Percentiles rank a stretch among this genome's conserved stretches.
These are phyloP conservation scores for Lentinus tigrinus DNA, from an alignment of 768 basidiomycete genomes.

Conservation along the genomic window DNA sequence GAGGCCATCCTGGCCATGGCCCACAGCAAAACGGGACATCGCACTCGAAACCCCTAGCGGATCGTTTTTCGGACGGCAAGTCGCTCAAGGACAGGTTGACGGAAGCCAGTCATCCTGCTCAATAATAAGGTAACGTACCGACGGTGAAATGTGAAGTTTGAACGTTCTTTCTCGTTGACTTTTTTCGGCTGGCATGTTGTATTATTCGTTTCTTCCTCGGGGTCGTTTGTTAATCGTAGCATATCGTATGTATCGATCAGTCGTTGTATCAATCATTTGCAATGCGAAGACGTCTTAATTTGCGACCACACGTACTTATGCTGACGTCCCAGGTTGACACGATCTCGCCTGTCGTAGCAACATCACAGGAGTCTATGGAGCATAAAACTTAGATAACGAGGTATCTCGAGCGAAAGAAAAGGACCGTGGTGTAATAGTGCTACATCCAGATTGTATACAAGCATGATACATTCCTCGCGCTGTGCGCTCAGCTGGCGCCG, in stretches of 20 bases:
- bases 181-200: background rate
- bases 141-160: background rate
- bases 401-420: background rate
- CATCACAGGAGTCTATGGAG: too few species aligned
- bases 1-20: background rate
- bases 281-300: too few species aligned
- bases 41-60: background rate
- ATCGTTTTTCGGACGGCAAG: background rate
- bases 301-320: too few species aligned
- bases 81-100: background rate
- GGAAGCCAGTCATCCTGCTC: background rate
- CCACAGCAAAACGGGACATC: background rate
- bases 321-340: too few species aligned
- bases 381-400: too few species aligned
- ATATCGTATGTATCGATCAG: too few species aligned
- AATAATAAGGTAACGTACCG: background rate
- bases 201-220: background rate
- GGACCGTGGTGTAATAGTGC: background rate
- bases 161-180: too few species aligned
- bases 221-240: too few species aligned
- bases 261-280: background rate
- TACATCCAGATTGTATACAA: slow-evolving; percentile 1
- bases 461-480: slow-evolving; percentile 3
- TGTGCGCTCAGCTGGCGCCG: slow-evolving; percentile 45
- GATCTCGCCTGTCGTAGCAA: too few species aligned